phyloP scores from a whole-genome alignment of 1,139 yeast genomes.

The Yamadazyma buinensis region DNA sequence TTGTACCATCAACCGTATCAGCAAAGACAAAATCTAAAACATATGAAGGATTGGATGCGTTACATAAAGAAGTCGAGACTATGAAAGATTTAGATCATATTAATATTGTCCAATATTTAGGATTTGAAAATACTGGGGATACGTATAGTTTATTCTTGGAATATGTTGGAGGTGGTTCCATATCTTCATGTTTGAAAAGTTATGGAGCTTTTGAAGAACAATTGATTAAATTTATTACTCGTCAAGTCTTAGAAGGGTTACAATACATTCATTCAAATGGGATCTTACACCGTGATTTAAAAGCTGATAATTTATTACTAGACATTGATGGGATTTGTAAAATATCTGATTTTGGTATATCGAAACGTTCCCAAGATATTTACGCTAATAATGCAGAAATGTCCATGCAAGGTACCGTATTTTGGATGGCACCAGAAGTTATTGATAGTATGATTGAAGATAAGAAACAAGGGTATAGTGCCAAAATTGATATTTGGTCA shows the following conservation, averaged over 20 bases:
- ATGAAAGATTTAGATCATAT: constrained; percentile 91
- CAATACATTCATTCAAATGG: constrained; percentile 84
- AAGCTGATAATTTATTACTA: constrained; percentile 86
- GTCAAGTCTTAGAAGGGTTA: constrained; percentile 80
- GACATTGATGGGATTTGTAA: constrained; percentile 94
- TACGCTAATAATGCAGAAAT: constrained; percentile 89
- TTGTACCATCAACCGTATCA: constrained; percentile 29
- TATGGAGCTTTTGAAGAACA: constrained; percentile 85
- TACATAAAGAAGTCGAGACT: constrained; percentile 89
- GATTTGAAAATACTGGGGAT: constrained; percentile 75
- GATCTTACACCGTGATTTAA: constrained; percentile 89
- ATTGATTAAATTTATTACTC: constrained; percentile 66
- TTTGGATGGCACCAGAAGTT: constrained; percentile 99
- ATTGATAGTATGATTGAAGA: constrained; percentile 74
- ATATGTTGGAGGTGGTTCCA: constrained; percentile 97
- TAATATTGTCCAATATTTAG: constrained; percentile 92
- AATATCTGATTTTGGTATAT: constrained; percentile 95
- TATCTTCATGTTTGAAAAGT: constrained; percentile 78
- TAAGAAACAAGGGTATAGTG: constrained; percentile 89
- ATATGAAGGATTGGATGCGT: constrained; percentile 69
- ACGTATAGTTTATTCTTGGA: constrained; percentile 86
- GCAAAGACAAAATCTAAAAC: constrained; percentile 13
- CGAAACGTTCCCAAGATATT: constrained; percentile 81
- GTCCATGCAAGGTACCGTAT: constrained; percentile 98
- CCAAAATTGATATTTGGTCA: constrained; percentile 92